Evolutionary conservation across 2,329 filamentous ascomycete genomes (phyloP).

Genomic region (Cadophora sp.): DNA sequence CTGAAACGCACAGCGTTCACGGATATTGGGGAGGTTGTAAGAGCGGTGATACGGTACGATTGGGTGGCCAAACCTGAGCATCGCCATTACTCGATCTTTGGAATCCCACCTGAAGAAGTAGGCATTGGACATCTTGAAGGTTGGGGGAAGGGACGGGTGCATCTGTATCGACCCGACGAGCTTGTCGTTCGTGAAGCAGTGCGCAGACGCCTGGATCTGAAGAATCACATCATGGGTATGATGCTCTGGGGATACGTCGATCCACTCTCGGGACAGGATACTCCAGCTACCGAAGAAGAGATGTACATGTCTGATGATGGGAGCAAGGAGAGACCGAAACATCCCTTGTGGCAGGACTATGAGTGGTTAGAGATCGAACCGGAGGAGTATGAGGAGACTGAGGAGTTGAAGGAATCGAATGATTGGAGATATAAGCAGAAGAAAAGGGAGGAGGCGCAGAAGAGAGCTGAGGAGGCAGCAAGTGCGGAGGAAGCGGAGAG

Average conservation of each 20-base stretch:
- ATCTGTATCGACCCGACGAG: slow-evolving; percentile 63
- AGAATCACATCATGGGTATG: slow-evolving; percentile 61
- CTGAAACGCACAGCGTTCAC: slow-evolving; percentile 57
- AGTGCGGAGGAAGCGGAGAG: not conserved
- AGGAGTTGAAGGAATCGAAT: slow-evolving; percentile 17
- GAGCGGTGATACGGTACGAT: slow-evolving; percentile 64
- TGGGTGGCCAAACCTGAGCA: slow-evolving; percentile 42
- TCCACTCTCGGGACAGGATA: slow-evolving; percentile 55
- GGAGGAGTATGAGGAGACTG: slow-evolving; percentile 14
- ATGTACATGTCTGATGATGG: slow-evolving; percentile 59
- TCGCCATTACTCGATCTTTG: slow-evolving; percentile 50
- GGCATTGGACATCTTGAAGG: slow-evolving; percentile 61
- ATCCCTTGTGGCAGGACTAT: not conserved
- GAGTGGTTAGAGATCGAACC: slow-evolving; percentile 13
- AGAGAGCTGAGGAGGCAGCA: not conserved
- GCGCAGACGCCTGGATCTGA: slow-evolving; percentile 58
- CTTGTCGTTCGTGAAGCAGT: slow-evolving; percentile 63
- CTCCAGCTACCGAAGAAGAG: slow-evolving; percentile 57
- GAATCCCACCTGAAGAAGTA: slow-evolving; percentile 58
- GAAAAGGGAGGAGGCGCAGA: slow-evolving; percentile 8
- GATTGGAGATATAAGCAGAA: slow-evolving; percentile 8
- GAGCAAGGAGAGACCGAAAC: slow-evolving; percentile 7
- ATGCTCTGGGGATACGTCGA: slow-evolving; percentile 68
- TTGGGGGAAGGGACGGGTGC: slow-evolving; percentile 56
- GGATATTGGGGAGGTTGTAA: slow-evolving; percentile 57